Base-by-base conservation (phyloP, 1,284 basidiomycete genomes). In the Ganoderma resinaceum region DNA sequence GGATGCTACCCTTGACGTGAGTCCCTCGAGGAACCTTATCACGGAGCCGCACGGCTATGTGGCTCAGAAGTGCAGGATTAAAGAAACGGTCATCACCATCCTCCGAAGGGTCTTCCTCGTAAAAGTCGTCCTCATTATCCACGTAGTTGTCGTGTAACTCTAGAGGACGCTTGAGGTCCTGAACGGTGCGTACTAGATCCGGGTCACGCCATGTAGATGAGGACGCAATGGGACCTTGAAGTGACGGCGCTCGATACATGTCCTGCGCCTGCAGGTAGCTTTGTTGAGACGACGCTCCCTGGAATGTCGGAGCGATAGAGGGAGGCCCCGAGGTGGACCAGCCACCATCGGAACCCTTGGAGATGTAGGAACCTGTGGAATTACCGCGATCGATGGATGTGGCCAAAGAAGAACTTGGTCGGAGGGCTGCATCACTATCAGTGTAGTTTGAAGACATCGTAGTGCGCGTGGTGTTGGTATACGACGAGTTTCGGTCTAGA, bases 1-100 rank as follows among this genome's bases (percentile, higher is more conserved):
- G 92, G 58, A 97, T 93, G 67, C 93, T 93, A 9, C 93, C 94
- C 80, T 98, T 98, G 70, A 96, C 93, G 77, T 99, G 96, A 3
- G 90, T 91, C 16, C 91, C 91, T 60, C 93, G 85, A 1, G 92
- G 93, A 0, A 99, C 93, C 74, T 92, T 91, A 80, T 98, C 96
- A 57, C 92, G 87, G 63, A 99, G 81, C 75, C 95, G 91, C 8
- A 97, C 91, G 5, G 96, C 96, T 38, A 97, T 86, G 78, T 98
- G 93, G 38, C 93, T 95, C 57, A 99, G 84, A 38, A 98, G 82
- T 1, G 94, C 89, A 55, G 95, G 92, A 78, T 98, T 95, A 78
- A 97, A 91, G 78, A 94, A 97, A 37, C 87, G 84, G 70, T 89
- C 88, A 66, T 91, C 91, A 66, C 94, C 91, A 29, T 92, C 89